Conservation (phyloP, 2,329 filamentous ascomycete species). For the Emericellopsis atlantica region DNA sequence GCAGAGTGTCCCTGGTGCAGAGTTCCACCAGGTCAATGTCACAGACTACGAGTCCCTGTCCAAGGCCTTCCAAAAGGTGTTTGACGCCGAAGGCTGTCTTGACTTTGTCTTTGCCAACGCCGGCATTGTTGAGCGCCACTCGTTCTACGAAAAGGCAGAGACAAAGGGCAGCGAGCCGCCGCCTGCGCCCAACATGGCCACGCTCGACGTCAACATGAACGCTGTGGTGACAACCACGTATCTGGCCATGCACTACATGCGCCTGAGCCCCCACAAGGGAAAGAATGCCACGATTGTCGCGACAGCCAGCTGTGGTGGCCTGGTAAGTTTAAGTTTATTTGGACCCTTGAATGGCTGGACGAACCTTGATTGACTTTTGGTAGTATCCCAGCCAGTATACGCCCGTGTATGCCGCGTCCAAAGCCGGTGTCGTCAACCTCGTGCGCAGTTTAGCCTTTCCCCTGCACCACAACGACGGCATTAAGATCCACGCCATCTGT, state of each 20-base stretch:
- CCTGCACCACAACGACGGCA: constrained; percentile 11
- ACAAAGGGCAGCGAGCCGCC: constrained; percentile 5
- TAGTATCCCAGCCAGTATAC: constrained; percentile 14
- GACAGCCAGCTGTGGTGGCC: constrained; percentile 15
- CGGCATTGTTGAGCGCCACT: constrained; percentile 26
- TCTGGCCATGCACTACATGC: constrained; percentile 27
- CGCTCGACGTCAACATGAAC: constrained; percentile 19
- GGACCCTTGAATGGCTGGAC: too few relatives aligned
- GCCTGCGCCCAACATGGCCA: constrained; percentile 12
- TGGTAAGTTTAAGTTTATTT: constrained; percentile 7
- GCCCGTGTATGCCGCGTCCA: constrained; percentile 18
- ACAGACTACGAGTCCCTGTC: constrained; percentile 7
- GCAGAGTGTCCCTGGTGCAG: not conserved
- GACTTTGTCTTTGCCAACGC: constrained; percentile 38
- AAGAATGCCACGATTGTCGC: constrained; percentile 12
- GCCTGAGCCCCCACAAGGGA: constrained; percentile 9
- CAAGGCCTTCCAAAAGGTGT: constrained; percentile 21
- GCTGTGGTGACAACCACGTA: constrained; percentile 22
- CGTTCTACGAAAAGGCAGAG: constrained; percentile 17
- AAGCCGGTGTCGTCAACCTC: constrained; percentile 18
- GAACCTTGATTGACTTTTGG: not conserved
- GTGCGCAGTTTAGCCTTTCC: constrained; percentile 16
- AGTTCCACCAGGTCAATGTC: constrained; percentile 7
- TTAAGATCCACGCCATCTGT: constrained; percentile 18
- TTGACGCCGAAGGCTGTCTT: constrained; percentile 17